phyloP scores from a whole-genome alignment of 192 early-diverging fungal species.

The Mortierella claussenii region DNA sequence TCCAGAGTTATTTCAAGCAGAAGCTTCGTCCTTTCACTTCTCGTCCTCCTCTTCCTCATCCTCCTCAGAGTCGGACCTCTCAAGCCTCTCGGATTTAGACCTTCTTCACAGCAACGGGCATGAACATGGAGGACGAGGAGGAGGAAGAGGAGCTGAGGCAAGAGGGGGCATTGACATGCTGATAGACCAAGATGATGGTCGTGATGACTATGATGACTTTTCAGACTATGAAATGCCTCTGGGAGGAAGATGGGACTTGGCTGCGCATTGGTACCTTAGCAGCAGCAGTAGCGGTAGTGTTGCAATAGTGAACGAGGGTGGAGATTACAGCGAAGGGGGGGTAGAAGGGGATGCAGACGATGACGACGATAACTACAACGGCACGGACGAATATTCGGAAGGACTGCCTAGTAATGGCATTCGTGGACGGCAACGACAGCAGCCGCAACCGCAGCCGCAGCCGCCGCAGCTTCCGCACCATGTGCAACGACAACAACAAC shows the following conservation, averaged over 20 bases:
- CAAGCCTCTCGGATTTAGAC: neutral
- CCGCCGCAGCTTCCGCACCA: no score
- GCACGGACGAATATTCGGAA: no score
- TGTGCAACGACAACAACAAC: no score
- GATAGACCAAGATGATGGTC: no score
- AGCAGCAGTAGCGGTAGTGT: neutral
- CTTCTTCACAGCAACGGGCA: neutral
- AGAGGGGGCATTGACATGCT: no score
- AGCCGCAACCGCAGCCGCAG: conserved; percentile 15
- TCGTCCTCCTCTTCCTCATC: no score
- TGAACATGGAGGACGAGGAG: neutral
- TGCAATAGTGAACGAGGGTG: no score
- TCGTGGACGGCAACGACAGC: conserved; percentile 31
- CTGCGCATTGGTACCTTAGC: conserved; percentile 30
- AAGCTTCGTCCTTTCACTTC: no score
- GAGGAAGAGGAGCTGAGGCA: neutral
- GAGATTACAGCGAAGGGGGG: conserved; percentile 38
- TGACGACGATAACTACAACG: conserved; percentile 30
- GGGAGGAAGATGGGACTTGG: conserved; percentile 34
- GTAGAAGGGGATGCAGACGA: conserved; percentile 46
- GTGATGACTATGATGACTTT: conserved; percentile 6
- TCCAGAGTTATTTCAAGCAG: no score
- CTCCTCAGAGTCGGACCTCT: no score
- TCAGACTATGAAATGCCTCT: conserved; percentile 30
- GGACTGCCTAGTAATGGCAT: no score